These are phyloP conservation scores for Paxillus involutus DNA, from an alignment of 768 basidiomycete species.

Conservation along the genomic window DNA sequence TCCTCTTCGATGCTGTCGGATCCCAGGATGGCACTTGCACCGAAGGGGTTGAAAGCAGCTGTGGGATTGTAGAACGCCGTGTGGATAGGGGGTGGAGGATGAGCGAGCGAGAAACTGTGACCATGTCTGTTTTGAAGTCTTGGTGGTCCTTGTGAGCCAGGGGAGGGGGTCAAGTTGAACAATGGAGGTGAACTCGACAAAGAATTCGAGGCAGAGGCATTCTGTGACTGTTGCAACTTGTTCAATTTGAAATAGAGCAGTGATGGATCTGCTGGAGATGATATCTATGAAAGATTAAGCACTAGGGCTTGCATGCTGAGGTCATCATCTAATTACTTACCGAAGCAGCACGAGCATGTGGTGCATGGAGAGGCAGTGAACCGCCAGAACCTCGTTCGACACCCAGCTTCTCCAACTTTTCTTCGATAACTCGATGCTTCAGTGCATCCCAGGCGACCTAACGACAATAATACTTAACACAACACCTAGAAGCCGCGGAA, in stretches of 20 bases:
- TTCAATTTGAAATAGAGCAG: slow-evolving; percentile 80
- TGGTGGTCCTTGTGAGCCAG: slow-evolving; percentile 36
- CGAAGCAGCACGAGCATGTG: slow-evolving; percentile 82
- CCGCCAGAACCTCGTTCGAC: slow-evolving; percentile 62
- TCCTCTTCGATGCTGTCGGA: slow-evolving; percentile 45
- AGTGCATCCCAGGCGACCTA: slow-evolving; percentile 76
- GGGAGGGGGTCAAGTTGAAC: slow-evolving; percentile 53
- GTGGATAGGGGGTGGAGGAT: slow-evolving; percentile 41
- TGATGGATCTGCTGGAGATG: slow-evolving; percentile 87
- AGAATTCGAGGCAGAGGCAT: slow-evolving; percentile 49
- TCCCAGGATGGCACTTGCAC: slow-evolving; percentile 52
- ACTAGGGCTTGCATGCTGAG: slow-evolving; percentile 14
- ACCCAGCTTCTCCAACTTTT: slow-evolving; percentile 77
- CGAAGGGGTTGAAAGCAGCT: slow-evolving; percentile 64
- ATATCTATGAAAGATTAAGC: slow-evolving; percentile 53
- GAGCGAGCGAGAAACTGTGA: slow-evolving; percentile 73
- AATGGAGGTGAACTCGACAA: slow-evolving; percentile 63
- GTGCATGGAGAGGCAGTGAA: slow-evolving; percentile 62
- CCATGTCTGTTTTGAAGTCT: slow-evolving; percentile 60
- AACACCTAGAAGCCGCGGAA: slow-evolving; percentile 3
- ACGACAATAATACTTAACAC: slow-evolving; percentile 5
- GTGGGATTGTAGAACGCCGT: slow-evolving; percentile 36
- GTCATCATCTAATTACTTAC: slow-evolving; percentile 46
- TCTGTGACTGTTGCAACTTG: slow-evolving; percentile 76
- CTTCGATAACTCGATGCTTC: slow-evolving; percentile 72